phyloP scores from a whole-genome alignment of 352 stramenopile genomes.

The Globisporangium solare region DNA sequence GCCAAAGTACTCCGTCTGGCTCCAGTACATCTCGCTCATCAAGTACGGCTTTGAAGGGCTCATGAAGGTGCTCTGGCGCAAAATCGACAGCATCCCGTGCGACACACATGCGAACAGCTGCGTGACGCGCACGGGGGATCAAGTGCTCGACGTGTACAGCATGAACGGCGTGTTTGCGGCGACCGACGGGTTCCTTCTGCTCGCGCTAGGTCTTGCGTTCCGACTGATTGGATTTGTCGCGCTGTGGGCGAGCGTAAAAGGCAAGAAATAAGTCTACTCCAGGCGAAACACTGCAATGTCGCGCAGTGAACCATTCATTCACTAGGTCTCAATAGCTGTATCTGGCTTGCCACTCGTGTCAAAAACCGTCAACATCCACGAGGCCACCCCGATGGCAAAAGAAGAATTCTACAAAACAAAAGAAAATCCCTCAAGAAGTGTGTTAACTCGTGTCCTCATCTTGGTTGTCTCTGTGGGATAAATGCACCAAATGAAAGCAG shows the following conservation, averaged over 20 bases:
- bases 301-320: too few species aligned
- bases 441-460: too few species aligned
- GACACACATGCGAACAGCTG: neutral
- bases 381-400: too few species aligned
- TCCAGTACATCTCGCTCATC: constrained; percentile 55
- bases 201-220: constrained; percentile 31
- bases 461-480: too few species aligned
- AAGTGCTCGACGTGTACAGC: constrained; percentile 42
- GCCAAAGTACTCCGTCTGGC: constrained; percentile 45
- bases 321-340: too few species aligned
- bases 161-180: constrained; percentile 22
- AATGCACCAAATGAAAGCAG: too few species aligned
- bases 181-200: constrained; percentile 25
- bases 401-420: too few species aligned
- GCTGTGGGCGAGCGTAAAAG: constrained; percentile 23
- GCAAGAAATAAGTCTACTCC: neutral
- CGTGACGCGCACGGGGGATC: neutral
- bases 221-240: constrained; percentile 27
- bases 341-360: too few species aligned
- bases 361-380: too few species aligned
- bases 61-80: constrained; percentile 42
- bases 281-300: too few species aligned
- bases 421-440: too few species aligned
- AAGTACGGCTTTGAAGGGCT: constrained; percentile 44
- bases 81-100: constrained; percentile 32